Evolutionary conservation across 306 rosid genomes (phyloP), one percentile per base, ranked within the genome.

Genomic region (Quercus dentata): DNA sequence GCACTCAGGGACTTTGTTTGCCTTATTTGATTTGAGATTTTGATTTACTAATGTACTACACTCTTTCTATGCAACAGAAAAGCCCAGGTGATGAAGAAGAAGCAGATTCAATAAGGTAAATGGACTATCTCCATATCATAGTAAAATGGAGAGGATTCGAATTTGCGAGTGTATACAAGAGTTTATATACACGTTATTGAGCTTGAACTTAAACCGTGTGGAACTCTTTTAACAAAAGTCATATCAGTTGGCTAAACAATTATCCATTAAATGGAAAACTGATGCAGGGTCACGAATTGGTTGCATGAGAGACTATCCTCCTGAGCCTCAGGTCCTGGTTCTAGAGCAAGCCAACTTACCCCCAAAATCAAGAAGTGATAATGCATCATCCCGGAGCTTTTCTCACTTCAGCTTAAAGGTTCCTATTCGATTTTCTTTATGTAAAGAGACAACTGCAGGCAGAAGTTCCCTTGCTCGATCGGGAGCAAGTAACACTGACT

Each of bases 281-380:
- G 98, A 97, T 33, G 96, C 92, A 6, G 98, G 96, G 28, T 94
- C 96, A 3, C 84, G 98, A 25, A 92, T 94, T 51, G 94, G 97
- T 75, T 94, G 97, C 84, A 90, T 94, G 98, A 88, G 98, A 82
- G 98, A 94, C 78, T 92, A 90, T 77, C 97, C 97, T 35, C 64
- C 83, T 5, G 92, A 92, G 87, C 97, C 92, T 81, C 97, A 86
- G 67, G 83, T 49, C 79, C 77, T 52, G 20, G 94, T 90, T 71
- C 78, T 92, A 41, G 93, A 94, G 82, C 91, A 90, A 68, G 94
- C 92, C 62, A 71, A 89, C 49, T 79, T 94, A 84, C 88, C 98
- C 75, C 97, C 97, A 8, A 90, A 90, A 79, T 63, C 52, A 38
- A 6, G 44, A 38, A 38, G 44, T 10, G 10, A 9, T 38, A 38